Base-by-base conservation (phyloP, 306 rosid genomes). In the Bauhinia variegata region DNA sequence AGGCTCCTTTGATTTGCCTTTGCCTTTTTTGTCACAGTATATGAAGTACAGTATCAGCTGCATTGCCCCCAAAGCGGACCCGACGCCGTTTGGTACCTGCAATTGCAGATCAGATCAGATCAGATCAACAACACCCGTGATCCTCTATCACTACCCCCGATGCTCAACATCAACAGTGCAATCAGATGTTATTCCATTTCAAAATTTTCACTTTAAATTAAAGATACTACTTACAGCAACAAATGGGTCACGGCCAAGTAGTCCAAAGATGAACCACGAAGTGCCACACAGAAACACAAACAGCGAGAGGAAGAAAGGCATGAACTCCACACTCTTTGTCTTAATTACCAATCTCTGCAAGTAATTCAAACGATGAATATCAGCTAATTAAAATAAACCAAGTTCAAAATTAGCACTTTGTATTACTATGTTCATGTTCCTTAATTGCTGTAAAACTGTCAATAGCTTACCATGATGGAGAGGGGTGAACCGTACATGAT, bases 401-500 rank as follows among this genome's bases (percentile, higher is more conserved):
- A 2, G 13, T n/a, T n/a, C 50, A 50, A 42, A 6, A 50, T 19
- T 23, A 23, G 2, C 2, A 23, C 2, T 23, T n/a, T n/a, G n/a
- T n/a, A n/a, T n/a, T n/a, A n/a, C n/a, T n/a, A n/a, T n/a, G n/a
- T n/a, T n/a, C n/a, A n/a, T n/a, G n/a, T n/a, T n/a, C n/a, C n/a
- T n/a, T n/a, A n/a, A n/a, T n/a, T n/a, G n/a, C n/a, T n/a, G n/a
- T n/a, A n/a, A n/a, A n/a, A n/a, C n/a, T n/a, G n/a, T n/a, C n/a
- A n/a, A n/a, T 44, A 55, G 62, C 74, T 79, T 78, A 93, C 97
- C 96, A 90, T 83, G 30, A 93, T 88, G 33, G 99, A 78, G 50
- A 93, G 89, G 11, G 99, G 97, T 0, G 99, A 90, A 61, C 84
- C 96, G 30, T 90, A 90, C 99, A 93, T 93, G 85, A 93, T 60